Conservation (phyloP, 192 early-diverging fungal genomes). For the Coemansia sp. region DNA sequence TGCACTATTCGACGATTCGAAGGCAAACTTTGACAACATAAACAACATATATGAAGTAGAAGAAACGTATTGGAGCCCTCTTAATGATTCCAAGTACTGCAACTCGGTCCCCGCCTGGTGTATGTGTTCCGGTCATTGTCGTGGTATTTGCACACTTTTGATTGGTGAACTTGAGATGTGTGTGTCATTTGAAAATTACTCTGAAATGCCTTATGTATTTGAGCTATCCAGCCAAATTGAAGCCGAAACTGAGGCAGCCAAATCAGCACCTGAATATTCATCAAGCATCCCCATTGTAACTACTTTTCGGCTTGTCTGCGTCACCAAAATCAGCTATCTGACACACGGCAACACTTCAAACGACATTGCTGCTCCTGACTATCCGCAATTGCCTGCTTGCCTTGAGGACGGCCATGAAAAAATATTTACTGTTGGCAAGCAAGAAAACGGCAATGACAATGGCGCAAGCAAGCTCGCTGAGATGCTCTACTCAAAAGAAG, state of each 20-base stretch:
- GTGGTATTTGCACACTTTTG: slow-evolving; percentile 36
- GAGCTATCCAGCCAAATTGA: neutral
- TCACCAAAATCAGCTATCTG: neutral
- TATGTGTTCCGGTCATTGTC: slow-evolving; percentile 22
- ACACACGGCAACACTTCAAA: neutral
- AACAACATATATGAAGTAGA: neutral
- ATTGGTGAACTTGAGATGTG: slow-evolving; percentile 28
- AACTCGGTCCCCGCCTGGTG: slow-evolving; percentile 40
- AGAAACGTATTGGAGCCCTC: neutral
- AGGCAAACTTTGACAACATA: too few species aligned
- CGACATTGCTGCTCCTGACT: neutral
- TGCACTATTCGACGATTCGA: too few species aligned
- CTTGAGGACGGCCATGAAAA: too few species aligned
- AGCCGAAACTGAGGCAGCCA: neutral
- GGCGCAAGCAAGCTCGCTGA: slow-evolving; percentile 1
- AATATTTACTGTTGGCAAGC: too few species aligned
- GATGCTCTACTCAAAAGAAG: slow-evolving; percentile 14
- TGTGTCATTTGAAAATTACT: slow-evolving; percentile 7
- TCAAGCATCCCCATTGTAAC: neutral
- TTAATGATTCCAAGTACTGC: slow-evolving; percentile 1
- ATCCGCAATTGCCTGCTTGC: too few species aligned
- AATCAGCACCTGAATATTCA: neutral
- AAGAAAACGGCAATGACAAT: neutral
- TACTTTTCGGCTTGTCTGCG: neutral
- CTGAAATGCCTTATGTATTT: slow-evolving; percentile 21